These are phyloP conservation scores for Picea mariana DNA, from an alignment of 83 land plant genomes.

Conservation along the genomic window DNA sequence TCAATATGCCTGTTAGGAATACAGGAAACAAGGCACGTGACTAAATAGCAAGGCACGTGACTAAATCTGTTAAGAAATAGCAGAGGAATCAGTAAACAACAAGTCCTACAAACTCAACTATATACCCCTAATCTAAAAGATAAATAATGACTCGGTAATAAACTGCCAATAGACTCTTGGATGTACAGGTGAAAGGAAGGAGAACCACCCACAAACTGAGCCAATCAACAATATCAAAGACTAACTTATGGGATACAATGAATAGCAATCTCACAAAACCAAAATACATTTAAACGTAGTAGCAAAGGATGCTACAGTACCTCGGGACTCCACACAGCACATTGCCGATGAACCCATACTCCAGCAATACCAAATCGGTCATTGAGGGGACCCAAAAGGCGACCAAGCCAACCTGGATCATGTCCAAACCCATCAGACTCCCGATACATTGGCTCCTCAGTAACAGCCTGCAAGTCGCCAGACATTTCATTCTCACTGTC, in stretches of 20 bases:
- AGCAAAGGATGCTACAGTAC: slow-evolving; percentile 36
- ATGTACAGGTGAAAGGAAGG: background rate
- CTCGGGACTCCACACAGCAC: slow-evolving; percentile 99
- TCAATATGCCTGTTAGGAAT: no score
- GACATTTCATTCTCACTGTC: slow-evolving; percentile 58
- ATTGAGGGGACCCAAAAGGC: slow-evolving; percentile 87
- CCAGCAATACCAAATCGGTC: slow-evolving; percentile 90
- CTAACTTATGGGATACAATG: background rate
- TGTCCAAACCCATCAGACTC: slow-evolving; percentile 80
- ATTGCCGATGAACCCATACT: slow-evolving; percentile 92
- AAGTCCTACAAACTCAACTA: background rate
- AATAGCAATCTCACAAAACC: background rate
- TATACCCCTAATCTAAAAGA: background rate
- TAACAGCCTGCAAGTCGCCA: slow-evolving; percentile 47
- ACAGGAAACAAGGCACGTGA: no score
- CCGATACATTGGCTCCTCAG: slow-evolving; percentile 66
- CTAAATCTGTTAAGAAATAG: no score
- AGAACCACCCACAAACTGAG: background rate
- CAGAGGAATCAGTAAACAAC: background rate
- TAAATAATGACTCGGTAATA: background rate
- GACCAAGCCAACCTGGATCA: slow-evolving; percentile 96
- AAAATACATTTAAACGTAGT: background rate
- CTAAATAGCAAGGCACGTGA: no score
- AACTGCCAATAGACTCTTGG: background rate
- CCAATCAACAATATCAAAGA: background rate